Evolutionary conservation across 31 red algal genomes (phyloP).

Genomic region (Porphyra umbilicalis): DNA sequence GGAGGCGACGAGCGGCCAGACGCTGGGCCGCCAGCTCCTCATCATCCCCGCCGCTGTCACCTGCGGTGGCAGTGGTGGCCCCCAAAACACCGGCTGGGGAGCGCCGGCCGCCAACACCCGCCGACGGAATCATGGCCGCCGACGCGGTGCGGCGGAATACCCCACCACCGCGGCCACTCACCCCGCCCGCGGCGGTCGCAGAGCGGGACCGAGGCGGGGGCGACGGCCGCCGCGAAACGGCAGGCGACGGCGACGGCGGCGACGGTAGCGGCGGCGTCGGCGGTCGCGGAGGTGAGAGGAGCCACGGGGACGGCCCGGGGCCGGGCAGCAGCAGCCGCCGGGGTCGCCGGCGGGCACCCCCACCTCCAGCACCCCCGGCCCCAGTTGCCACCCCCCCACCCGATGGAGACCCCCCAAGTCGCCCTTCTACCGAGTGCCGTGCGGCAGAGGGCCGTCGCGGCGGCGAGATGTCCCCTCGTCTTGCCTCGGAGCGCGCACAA

Average conservation of each 20-base stretch:
- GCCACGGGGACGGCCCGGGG: neutral
- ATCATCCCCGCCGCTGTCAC: neutral
- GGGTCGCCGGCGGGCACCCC: neutral
- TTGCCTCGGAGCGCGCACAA: neutral
- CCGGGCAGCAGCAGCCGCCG: neutral
- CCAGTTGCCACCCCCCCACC: neutral
- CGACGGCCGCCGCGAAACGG: neutral
- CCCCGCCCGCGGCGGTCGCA: neutral
- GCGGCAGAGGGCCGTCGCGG: neutral
- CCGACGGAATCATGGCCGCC: neutral
- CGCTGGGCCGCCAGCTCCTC: neutral
- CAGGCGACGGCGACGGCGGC: neutral
- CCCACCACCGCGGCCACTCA: neutral
- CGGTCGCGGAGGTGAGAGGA: neutral
- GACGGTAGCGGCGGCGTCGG: neutral
- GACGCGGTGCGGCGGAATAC: neutral
- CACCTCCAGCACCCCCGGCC: neutral
- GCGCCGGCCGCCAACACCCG: neutral
- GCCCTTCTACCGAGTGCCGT: neutral
- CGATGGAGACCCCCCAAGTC: neutral
- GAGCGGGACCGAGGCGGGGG: neutral
- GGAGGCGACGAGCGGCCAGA: neutral
- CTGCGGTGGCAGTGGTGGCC: neutral
- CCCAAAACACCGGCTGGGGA: no score
- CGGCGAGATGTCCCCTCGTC: neutral